These are phyloP conservation scores for Pilaira anomala DNA, from an alignment of 192 early-diverging fungal species.

Conservation along the genomic window DNA sequence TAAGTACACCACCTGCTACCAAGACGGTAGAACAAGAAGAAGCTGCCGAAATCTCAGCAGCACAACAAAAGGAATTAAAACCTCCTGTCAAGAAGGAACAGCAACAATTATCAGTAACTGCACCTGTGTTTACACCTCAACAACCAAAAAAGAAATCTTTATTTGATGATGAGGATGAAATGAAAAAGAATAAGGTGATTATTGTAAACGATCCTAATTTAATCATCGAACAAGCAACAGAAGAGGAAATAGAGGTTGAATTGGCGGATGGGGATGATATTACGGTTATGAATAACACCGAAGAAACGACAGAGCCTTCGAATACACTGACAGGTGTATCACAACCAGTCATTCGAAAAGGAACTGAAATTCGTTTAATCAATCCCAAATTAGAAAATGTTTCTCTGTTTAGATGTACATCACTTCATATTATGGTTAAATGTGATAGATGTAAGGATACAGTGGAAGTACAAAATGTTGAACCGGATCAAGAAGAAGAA, in stretches of 20 bases:
- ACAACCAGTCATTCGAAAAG: constrained; percentile 42
- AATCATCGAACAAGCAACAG: not conserved
- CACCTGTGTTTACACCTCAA: not conserved
- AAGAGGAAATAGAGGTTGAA: not conserved
- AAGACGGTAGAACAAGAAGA: not conserved
- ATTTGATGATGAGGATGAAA: constrained; percentile 24
- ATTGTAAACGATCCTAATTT: constrained; percentile 18
- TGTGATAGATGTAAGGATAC: constrained; percentile 76
- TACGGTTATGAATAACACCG: not conserved
- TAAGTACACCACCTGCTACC: not conserved
- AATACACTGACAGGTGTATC: not conserved
- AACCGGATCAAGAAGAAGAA: not conserved
- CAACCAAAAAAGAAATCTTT: constrained; percentile 11
- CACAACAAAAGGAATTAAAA: constrained; percentile 4
- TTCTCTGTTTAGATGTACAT: constrained; percentile 60
- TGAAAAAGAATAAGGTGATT: constrained; percentile 25
- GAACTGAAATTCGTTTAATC: constrained; percentile 74
- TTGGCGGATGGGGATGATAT: not conserved
- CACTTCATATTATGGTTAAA: constrained; percentile 60
- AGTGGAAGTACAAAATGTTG: constrained; percentile 37
- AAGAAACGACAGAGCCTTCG: not conserved
- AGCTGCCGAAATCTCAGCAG: not conserved
- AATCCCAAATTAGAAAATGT: constrained; percentile 60
- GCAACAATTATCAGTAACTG: not conserved
- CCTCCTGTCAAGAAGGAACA: not conserved